Evolutionary conservation across 495 filamentous ascomycete species (phyloP).

Genomic region (Aspergillus avenaceus): DNA sequence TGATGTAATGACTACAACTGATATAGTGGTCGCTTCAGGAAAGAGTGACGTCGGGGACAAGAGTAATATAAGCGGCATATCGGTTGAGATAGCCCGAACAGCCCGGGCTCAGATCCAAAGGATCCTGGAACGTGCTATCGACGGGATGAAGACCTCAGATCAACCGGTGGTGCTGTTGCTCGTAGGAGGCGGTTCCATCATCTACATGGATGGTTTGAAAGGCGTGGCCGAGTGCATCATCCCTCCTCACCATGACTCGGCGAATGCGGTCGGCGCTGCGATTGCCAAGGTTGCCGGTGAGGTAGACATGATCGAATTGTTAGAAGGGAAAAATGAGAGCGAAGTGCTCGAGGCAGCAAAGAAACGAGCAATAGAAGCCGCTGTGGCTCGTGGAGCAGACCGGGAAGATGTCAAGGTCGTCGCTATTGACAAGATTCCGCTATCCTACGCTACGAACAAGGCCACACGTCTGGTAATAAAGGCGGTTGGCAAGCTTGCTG

Average conservation of each 20-base stretch:
- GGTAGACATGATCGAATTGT: slow-evolving; percentile 42
- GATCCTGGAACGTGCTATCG: slow-evolving; percentile 16
- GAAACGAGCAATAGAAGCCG: slow-evolving; percentile 31
- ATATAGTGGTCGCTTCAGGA: slow-evolving; percentile 39
- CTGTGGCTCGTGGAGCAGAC: slow-evolving; percentile 35
- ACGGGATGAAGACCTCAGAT: slow-evolving; percentile 22
- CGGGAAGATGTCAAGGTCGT: slow-evolving; percentile 24
- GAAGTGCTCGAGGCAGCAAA: slow-evolving; percentile 34
- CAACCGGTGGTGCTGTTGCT: slow-evolving; percentile 17
- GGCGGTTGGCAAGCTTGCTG: slow-evolving; percentile 25
- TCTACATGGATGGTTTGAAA: slow-evolving; percentile 15
- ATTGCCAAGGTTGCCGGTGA: slow-evolving; percentile 47
- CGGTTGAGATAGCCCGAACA: slow-evolving; percentile 1
- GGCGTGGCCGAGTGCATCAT: slow-evolving; percentile 19
- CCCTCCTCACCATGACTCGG: slow-evolving; percentile 37
- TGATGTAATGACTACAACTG: slow-evolving; percentile 45
- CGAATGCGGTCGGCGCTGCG: slow-evolving; percentile 55
- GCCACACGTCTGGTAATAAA: slow-evolving; percentile 26
- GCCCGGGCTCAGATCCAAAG: slow-evolving; percentile 15
- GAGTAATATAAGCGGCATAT: slow-evolving; percentile 5
- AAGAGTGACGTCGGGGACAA: slow-evolving; percentile 31
- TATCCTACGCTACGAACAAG: slow-evolving; percentile 35
- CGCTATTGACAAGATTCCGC: slow-evolving; percentile 30
- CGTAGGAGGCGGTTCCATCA: slow-evolving; percentile 22
- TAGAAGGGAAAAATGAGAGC: slow-evolving; percentile 26